These are phyloP conservation scores for Dryadomyces quercivorus DNA, from an alignment of 2,329 filamentous ascomycete species.

Conservation along the genomic window DNA sequence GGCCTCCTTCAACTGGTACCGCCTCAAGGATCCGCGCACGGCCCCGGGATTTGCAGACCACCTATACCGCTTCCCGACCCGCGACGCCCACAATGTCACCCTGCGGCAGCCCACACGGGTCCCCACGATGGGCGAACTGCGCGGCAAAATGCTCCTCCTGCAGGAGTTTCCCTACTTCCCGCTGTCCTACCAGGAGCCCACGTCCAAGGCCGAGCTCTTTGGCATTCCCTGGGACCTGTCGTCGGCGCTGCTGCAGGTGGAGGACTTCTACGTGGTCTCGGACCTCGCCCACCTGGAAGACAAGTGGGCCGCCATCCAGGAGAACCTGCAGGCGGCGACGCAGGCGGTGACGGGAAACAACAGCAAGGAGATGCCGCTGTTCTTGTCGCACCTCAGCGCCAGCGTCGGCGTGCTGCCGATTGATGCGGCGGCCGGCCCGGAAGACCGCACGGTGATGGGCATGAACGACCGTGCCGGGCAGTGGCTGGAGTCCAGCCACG, in stretches of 20 bases:
- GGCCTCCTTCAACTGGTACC: conserved; percentile 30
- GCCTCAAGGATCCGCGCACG: conserved; percentile 22
- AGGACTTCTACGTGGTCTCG: conserved; percentile 34
- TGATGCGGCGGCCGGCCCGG: conserved; percentile 35
- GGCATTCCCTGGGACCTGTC: conserved; percentile 30
- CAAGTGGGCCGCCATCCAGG: conserved; percentile 33
- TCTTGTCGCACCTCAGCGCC: conserved; percentile 34
- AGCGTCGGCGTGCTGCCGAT: conserved; percentile 36
- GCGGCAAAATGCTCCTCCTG: conserved; percentile 33
- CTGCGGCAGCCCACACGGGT: conserved; percentile 13
- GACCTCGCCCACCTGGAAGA: conserved; percentile 28
- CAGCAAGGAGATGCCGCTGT: conserved; percentile 18
- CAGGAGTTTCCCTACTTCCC: conserved; percentile 29
- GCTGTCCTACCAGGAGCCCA: background rate
- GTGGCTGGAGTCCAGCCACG: conserved; percentile 21
- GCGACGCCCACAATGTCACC: conserved; percentile 11
- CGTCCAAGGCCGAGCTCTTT: conserved; percentile 17
- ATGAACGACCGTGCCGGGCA: conserved; percentile 37
- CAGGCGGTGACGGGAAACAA: conserved; percentile 17
- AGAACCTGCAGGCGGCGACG: conserved; percentile 26
- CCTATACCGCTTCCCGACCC: conserved; percentile 16
- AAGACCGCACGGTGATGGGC: conserved; percentile 26
- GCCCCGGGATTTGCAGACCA: conserved; percentile 22
- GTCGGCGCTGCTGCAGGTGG: conserved; percentile 29
- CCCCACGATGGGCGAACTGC: conserved; percentile 31